A percentile compares a stretch with the other conserved stretches of the same genome.
Evolutionary conservation across 192 early-diverging fungal genomes (phyloP).

Genomic region (Backusella sp.): DNA sequence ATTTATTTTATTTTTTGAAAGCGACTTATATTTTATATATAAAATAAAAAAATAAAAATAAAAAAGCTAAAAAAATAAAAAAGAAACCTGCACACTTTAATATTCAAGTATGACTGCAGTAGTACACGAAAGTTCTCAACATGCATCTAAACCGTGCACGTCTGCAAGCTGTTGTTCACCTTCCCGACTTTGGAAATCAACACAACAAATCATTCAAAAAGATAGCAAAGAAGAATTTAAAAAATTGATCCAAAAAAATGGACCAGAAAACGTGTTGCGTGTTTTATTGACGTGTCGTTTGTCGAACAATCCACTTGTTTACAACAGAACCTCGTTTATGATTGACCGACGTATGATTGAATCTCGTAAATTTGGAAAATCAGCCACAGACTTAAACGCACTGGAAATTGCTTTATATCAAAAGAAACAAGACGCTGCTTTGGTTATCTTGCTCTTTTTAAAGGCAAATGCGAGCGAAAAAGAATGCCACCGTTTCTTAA

Average conservation of each 20-base stretch:
- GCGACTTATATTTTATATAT: not conserved
- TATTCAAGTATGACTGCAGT: slow-evolving; percentile 17
- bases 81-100: not conserved
- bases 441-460: not conserved
- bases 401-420: slow-evolving; percentile 21
- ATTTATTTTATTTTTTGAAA: not conserved
- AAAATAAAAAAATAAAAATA: not conserved
- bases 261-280: slow-evolving; percentile 1
- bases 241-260: slow-evolving; percentile 8
- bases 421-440: slow-evolving; percentile 5
- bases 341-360: not conserved
- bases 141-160: slow-evolving; percentile 21
- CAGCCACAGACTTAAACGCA: slow-evolving; percentile 23
- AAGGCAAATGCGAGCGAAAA: not conserved
- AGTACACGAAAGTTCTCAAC: slow-evolving; percentile 12
- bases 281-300: slow-evolving; percentile 19
- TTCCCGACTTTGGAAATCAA: slow-evolving; percentile 23
- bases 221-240: slow-evolving; percentile 8
- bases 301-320: slow-evolving; percentile 20
- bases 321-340: not conserved
- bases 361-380: slow-evolving; percentile 12
- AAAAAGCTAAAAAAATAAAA: slow-evolving; percentile 9
- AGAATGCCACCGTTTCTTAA: not conserved
- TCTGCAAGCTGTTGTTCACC: slow-evolving; percentile 30
- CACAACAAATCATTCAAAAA: slow-evolving; percentile 14